A percentile compares a stretch with the other conserved stretches of the same genome.
Conservation (phyloP, 352 stramenopile species). For the Phytophthora rubi region DNA sequence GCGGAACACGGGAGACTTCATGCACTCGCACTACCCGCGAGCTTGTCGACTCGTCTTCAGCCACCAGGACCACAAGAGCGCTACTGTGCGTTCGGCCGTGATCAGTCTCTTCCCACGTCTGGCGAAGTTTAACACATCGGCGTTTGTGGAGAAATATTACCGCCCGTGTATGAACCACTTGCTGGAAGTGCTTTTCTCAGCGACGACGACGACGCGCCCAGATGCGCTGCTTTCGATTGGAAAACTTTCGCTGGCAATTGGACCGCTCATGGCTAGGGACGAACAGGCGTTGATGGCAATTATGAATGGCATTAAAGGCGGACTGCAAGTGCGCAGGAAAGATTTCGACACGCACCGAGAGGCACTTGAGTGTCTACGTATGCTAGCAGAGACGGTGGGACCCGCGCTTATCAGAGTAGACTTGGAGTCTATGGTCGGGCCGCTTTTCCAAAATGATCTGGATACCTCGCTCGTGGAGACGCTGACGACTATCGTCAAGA, state of each 20-base stretch:
- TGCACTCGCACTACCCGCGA: conserved; percentile 84
- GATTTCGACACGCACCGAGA: conserved; percentile 88
- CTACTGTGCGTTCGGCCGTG: conserved; percentile 80
- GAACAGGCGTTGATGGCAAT: conserved; percentile 82
- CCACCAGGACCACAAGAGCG: conserved; percentile 80
- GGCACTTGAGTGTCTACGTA: conserved; percentile 80
- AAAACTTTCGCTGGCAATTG: conserved; percentile 86
- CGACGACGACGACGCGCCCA: conserved; percentile 75
- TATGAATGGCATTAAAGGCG: conserved; percentile 89
- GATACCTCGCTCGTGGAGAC: conserved; percentile 84
- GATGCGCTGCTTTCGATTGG: conserved; percentile 86
- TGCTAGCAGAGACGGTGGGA: conserved; percentile 82
- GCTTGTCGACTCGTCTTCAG: conserved; percentile 80
- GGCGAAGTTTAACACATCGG: conserved; percentile 90
- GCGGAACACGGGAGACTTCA: conserved; percentile 89
- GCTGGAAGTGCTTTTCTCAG: conserved; percentile 82
- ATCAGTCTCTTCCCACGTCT: conserved; percentile 87
- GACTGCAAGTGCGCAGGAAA: conserved; percentile 83
- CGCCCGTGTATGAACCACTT: conserved; percentile 85
- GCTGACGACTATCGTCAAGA: conserved; percentile 85
- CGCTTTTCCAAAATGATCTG: conserved; percentile 86
- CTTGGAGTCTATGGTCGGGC: conserved; percentile 79
- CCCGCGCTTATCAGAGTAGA: conserved; percentile 79
- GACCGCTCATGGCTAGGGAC: conserved; percentile 73
- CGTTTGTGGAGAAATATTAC: conserved; percentile 87